Percentiles rank a stretch among this genome's conserved stretches.
phyloP scores from a whole-genome alignment of 768 basidiomycete species.

The Tylopilus sp. region DNA sequence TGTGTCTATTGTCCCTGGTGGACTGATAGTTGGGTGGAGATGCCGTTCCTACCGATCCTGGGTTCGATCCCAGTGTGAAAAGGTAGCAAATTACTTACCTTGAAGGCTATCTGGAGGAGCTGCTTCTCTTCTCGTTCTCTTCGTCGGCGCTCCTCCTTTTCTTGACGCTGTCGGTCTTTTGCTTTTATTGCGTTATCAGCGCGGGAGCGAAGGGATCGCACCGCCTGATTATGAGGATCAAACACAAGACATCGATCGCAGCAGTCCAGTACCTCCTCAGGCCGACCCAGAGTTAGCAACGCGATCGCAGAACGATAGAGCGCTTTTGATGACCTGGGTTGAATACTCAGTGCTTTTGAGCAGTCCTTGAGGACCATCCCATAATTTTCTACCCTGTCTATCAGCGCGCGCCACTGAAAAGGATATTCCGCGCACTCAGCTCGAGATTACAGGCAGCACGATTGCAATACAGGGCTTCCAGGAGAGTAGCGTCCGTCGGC shows the following conservation, averaged over 20 bases:
- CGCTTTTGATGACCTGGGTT: conserved; percentile 72
- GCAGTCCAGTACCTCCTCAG: conserved; percentile 82
- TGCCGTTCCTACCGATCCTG: conserved; percentile 61
- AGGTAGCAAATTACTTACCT: conserved; percentile 42
- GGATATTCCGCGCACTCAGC: conserved; percentile 50
- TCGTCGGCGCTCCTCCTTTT: conserved; percentile 45
- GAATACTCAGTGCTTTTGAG: conserved; percentile 63
- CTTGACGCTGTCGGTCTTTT: conserved; percentile 50
- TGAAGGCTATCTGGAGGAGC: conserved; percentile 56
- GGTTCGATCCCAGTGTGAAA: neutral
- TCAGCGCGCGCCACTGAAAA: neutral
- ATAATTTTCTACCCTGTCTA: conserved; percentile 65
- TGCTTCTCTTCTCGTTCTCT: conserved; percentile 51
- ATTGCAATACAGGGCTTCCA: conserved; percentile 77
- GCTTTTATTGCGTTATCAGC: conserved; percentile 43
- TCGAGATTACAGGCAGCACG: conserved; percentile 93
- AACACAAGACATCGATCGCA: conserved; percentile 64
- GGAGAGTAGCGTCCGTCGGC: conserved; percentile 56
- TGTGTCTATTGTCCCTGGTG: conserved; percentile 46
- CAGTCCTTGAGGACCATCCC: conserved; percentile 85
- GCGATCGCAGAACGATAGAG: conserved; percentile 83
- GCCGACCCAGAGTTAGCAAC: conserved; percentile 66
- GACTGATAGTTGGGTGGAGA: conserved; percentile 52
- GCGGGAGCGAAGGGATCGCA: conserved; percentile 48
- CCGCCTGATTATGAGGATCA: conserved; percentile 53